Evolutionary conservation across 306 rosid genomes (phyloP).

Genomic region (Sphenostylis stenocarpa): DNA sequence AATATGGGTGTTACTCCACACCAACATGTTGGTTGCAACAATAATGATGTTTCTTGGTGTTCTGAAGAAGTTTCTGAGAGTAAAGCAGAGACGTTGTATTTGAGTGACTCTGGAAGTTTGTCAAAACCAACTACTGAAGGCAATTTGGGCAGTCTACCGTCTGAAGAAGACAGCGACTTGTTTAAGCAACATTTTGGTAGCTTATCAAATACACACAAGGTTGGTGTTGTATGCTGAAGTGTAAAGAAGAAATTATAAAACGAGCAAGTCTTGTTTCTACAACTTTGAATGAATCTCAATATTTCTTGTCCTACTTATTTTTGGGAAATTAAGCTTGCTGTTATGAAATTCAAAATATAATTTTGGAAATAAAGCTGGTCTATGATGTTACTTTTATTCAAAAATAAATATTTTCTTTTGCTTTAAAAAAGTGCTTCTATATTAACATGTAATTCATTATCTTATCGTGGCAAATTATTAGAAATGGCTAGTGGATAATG

Average conservation of each 20-base stretch:
- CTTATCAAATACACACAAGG: constrained; percentile 59
- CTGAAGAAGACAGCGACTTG: constrained; percentile 51
- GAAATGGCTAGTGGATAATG: not conserved
- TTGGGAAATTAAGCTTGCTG: not conserved
- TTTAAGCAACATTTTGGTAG: constrained; percentile 71
- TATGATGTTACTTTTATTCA: not conserved
- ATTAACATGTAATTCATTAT: not conserved
- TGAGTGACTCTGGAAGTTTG: constrained; percentile 36
- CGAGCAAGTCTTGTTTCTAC: not conserved
- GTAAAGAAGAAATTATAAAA: not conserved
- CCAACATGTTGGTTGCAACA: constrained; percentile 23
- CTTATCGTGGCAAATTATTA: constrained; percentile 4
- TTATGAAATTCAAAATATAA: constrained; percentile 23
- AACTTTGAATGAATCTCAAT: not conserved
- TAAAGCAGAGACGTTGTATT: constrained; percentile 32
- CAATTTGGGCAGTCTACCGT: constrained; percentile 20
- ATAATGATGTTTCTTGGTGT: constrained; percentile 21
- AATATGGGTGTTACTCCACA: constrained; percentile 18
- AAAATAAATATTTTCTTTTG: not conserved
- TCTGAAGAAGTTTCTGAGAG: constrained; percentile 35
- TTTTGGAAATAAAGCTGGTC: not conserved
- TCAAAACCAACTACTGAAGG: constrained; percentile 33
- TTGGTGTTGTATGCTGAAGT: constrained; percentile 39
- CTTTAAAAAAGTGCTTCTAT: constrained; percentile 5
- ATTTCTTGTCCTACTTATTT: constrained; percentile 6